phyloP scores from a whole-genome alignment of 805 yeast species.

The Crinitomyces ghanaensis region DNA sequence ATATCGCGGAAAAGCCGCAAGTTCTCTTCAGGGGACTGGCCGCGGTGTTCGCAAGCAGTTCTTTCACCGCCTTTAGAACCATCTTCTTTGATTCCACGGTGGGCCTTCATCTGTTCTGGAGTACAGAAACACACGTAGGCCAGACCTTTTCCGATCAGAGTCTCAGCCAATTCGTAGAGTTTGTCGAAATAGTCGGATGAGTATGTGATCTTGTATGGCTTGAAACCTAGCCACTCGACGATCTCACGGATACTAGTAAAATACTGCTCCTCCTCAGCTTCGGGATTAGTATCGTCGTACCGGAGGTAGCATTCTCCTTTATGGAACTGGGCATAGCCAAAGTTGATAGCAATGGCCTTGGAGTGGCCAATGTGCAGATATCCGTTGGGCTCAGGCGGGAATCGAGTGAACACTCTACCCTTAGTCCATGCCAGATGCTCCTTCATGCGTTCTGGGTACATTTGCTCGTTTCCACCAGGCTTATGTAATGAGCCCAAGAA shows the following conservation, averaged over 20 bases:
- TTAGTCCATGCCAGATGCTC: slow-evolving; percentile 68
- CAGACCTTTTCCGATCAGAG: slow-evolving; percentile 52
- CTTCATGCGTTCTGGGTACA: slow-evolving; percentile 69
- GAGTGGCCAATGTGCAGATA: slow-evolving; percentile 95
- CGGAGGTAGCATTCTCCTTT: slow-evolving; percentile 85
- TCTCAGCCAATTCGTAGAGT: slow-evolving; percentile 81
- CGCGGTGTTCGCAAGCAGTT: slow-evolving; percentile 68
- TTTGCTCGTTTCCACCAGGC: slow-evolving; percentile 92
- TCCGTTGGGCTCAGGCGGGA: slow-evolving; percentile 99
- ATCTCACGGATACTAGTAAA: slow-evolving; percentile 74
- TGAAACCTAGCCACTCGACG: slow-evolving; percentile 88
- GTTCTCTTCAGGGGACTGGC: slow-evolving; percentile 59
- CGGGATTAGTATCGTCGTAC: slow-evolving; percentile 97
- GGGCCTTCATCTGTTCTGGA: slow-evolving; percentile 76
- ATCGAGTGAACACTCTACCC: slow-evolving; percentile 83
- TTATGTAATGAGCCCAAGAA: slow-evolving; percentile 90
- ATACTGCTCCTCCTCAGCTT: slow-evolving; percentile 91
- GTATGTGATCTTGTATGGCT: slow-evolving; percentile 89
- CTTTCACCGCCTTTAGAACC: slow-evolving; percentile 94
- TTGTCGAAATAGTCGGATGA: slow-evolving; percentile 91
- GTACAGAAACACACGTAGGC: slow-evolving; percentile 94
- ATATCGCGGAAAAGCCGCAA: slow-evolving; percentile 74
- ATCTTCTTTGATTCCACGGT: slow-evolving; percentile 84
- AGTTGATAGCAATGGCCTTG: slow-evolving; percentile 94
- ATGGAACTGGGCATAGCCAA: slow-evolving; percentile 87